Evolutionary conservation across 257 asterid species (phyloP).

Genomic region (Solanum acaule): DNA sequence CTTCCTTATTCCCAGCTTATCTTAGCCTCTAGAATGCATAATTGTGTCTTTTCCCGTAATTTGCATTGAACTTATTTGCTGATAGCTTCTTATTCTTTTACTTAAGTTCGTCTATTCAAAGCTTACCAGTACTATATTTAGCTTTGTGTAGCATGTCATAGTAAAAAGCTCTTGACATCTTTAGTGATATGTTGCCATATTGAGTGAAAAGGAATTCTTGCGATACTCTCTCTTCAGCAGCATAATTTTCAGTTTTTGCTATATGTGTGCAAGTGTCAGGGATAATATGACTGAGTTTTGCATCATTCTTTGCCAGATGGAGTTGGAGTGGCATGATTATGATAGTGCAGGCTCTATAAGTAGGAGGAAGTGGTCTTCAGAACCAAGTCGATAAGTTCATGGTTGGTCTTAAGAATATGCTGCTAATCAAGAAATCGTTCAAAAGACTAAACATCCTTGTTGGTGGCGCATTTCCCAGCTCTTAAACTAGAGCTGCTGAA

Average conservation of each 20-base stretch:
- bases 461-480: background rate
- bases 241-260: background rate
- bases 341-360: constrained; percentile 42
- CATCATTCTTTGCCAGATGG: constrained; percentile 49
- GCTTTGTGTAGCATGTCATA: background rate
- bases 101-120: background rate
- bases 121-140: background rate
- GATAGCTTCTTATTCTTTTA: background rate
- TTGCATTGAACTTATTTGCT: background rate
- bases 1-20: background rate
- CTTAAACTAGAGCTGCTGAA: background rate
- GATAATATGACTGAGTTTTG: background rate
- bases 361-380: constrained; percentile 37
- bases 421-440: background rate
- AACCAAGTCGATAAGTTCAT: constrained; percentile 20
- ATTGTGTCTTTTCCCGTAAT: background rate
- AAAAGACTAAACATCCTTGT: background rate
- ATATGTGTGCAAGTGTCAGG: background rate
- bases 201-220: background rate
- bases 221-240: background rate
- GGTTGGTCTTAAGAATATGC: background rate
- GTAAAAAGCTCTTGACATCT: background rate
- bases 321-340: constrained; percentile 74
- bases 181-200: background rate
- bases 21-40: background rate